phyloP scores from a whole-genome alignment of 1,139 yeast species.

The Hemisphaericaspora xylanilytica region DNA sequence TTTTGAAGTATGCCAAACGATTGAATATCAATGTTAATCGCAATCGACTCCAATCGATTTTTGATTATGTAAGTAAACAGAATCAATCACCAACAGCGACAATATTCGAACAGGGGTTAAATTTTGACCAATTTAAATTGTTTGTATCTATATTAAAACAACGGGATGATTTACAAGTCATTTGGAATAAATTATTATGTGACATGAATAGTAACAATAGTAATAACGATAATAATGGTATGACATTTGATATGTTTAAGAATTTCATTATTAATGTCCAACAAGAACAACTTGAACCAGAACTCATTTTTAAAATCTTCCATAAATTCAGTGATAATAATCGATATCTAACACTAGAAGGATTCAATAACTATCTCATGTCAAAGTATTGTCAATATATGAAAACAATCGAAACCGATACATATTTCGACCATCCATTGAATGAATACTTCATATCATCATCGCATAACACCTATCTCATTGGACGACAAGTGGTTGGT shows the following conservation, averaged over 20 bases:
- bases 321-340: conserved; percentile 38
- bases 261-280: conserved; percentile 53
- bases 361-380: conserved; percentile 49
- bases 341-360: conserved; percentile 43
- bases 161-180: conserved; percentile 30
- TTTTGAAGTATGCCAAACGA: conserved; percentile 60
- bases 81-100: conserved; percentile 6
- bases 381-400: conserved; percentile 46
- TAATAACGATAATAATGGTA: no score
- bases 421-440: conserved; percentile 64
- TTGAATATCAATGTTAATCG: conserved; percentile 60
- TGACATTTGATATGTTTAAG: conserved; percentile 45
- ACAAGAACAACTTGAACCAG: conserved; percentile 37
- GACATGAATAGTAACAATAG: conserved; percentile 8
- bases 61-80: conserved; percentile 37
- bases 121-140: conserved; percentile 68
- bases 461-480: conserved; percentile 89
- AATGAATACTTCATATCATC: conserved; percentile 88
- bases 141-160: conserved; percentile 56
- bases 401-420: conserved; percentile 20
- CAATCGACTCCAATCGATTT: conserved; percentile 32
- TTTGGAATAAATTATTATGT: conserved; percentile 27
- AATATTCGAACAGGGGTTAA: conserved; percentile 29
- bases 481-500: conserved; percentile 92
- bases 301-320: conserved; percentile 37